Evolutionary conservation across 352 stramenopile genomes (phyloP).

Genomic region (Phytophthora tubulina): DNA sequence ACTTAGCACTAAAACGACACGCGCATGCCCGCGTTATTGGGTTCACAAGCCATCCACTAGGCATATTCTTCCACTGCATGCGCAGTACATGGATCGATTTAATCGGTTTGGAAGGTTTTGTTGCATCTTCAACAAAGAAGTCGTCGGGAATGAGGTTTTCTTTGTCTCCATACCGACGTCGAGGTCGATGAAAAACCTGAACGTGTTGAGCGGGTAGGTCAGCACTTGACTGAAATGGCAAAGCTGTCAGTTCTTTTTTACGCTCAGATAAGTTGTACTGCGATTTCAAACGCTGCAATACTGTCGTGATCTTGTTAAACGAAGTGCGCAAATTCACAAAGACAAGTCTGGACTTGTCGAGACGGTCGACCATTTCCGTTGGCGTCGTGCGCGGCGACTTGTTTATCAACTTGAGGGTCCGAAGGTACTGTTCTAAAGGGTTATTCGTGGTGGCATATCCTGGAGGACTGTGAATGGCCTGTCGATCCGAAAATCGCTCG

Average conservation of each 20-base stretch:
- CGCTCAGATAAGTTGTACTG: background rate
- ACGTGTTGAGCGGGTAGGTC: background rate
- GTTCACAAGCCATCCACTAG: conserved; percentile 4
- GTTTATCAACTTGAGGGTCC: conserved; percentile 4
- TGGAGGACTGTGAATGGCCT: background rate
- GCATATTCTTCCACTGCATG: conserved; percentile 4
- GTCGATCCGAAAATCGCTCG: background rate
- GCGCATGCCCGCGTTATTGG: background rate
- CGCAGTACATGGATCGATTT: conserved; percentile 1
- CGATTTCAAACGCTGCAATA: background rate
- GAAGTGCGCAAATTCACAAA: background rate
- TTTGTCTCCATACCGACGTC: background rate
- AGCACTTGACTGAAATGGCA: background rate
- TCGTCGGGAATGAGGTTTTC: background rate
- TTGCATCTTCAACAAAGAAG: background rate
- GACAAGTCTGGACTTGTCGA: conserved; percentile 7
- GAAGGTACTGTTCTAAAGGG: conserved; percentile 6
- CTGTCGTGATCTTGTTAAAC: background rate
- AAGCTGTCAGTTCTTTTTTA: background rate
- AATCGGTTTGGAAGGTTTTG: background rate
- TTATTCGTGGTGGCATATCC: conserved; percentile 2
- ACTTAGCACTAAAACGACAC: background rate
- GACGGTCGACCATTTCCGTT: background rate
- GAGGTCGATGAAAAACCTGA: background rate
- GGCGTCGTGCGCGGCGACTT: background rate